Base-by-base conservation (phyloP, 179 eudicot genomes). In the Beta corolliflora region DNA sequence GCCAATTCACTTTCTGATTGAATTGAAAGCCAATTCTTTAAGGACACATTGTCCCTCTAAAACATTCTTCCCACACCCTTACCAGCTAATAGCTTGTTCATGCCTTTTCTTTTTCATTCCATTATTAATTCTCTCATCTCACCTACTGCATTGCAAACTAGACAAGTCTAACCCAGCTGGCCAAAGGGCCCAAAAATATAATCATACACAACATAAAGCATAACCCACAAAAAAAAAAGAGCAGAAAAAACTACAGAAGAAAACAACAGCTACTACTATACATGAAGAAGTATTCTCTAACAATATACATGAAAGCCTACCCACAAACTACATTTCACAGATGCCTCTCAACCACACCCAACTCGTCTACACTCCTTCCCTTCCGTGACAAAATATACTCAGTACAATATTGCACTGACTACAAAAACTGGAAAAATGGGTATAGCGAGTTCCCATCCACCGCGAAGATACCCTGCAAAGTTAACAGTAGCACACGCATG, bases 381-480 rank as follows among this genome's bases (percentile, higher is more conserved):
- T 23, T 36, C 54, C 58, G 4, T 14, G 41, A 60, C 63, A 75
- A 79, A 79, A 68, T 60, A 77, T 75, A 60, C 78, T 89, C 81
- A 86, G 83, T 77, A 83, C 85, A 87, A 81, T 60, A 88, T 41
- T 63, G 87, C 81, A 83, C 86, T 69, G 75, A 86, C 83, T 80
- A 85, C 83, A 78, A 89, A 82, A 74, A 88, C 76, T 29, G 84
- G 86, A 80, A 88, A 73, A 81, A 92, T 63, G 56, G 82, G 79
- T 59, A 83, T 83, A 73, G 82, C 68, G 68, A 85, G 55, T 77
- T 85, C 86, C 82, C 84, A 45, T 82, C 91, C 82, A 73, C 84
- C 84, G 60, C 48, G 80, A 58, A 60, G 81, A 53, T 65, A 82
- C 45, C 95, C 97, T 93, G 95, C 84, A 76, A 77, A 68, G n/a